Evolutionary conservation across 306 rosid genomes (phyloP), one percentile per base, ranked within the genome.

Genomic region (Casuarina equisetifolia): DNA sequence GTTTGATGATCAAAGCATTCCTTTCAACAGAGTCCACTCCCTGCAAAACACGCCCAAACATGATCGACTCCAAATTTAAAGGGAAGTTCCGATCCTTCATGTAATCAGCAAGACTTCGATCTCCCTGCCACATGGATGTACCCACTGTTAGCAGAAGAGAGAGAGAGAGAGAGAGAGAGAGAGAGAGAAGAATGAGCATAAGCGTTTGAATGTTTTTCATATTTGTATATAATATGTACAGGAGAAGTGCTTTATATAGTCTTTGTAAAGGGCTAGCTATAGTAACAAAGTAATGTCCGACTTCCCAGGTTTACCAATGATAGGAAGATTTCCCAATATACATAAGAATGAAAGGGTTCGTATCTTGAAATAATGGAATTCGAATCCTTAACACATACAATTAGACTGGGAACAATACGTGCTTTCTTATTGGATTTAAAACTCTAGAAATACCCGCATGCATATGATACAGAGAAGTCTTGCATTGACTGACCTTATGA

Each of bases 11-110:
- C 92, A 95, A 86, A 5, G 97, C 90, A 78, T 90, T 86, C 57
- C 97, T 89, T 70, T 84, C 82, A 13, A 82, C 78, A 57, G 97
- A 85, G 80, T 92, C 93, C 25, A 84, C 89, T 72, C 91, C 92
- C 85, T 82, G 89, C 90, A 95, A 81, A 75, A 92, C 92, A 53
- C 94, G 89, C 76, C 99, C 94, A 75, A 95, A 95, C 97, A 92
- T 91, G 76, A 88, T 79, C 71, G 97, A 83, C 87, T 95, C 99
- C 42, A 92, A 78, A 91, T 92, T 92, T 39, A 86, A 86, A 51
- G 97, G 96, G 73, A 95, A 95, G 84, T 66, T 92, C 54, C 94
- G 86, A 68, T 85, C 91, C 73, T 88, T 88, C 91, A 95, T 86
- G 91, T 88, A 95, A 85, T 92, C 97, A n/a, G 76, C 96, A 78